phyloP scores from a whole-genome alignment of 257 asterid genomes.

The Petunia axillaris region DNA sequence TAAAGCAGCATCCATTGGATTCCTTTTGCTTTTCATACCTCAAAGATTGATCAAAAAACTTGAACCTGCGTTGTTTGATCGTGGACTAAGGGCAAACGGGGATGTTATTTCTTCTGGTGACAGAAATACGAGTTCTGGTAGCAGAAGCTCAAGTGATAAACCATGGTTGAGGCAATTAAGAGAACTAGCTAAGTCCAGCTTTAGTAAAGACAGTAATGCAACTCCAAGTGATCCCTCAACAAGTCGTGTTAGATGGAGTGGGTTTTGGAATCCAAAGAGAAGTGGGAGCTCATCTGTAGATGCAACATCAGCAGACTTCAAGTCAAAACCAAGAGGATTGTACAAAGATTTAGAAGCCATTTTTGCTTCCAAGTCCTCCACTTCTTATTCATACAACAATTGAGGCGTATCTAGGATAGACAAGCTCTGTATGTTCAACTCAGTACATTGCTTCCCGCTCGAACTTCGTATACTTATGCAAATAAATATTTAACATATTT shows the following conservation, averaged over 20 bases:
- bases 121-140: constrained; percentile 47
- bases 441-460: no score
- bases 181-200: constrained; percentile 77
- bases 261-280: constrained; percentile 58
- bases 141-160: constrained; percentile 65
- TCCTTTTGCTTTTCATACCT: constrained; percentile 58
- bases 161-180: constrained; percentile 79
- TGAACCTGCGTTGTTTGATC: constrained; percentile 49
- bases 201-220: constrained; percentile 56
- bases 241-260: constrained; percentile 65
- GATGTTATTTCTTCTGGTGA: constrained; percentile 40
- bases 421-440: no score
- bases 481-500: no score
- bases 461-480: no score
- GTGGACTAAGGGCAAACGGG: constrained; percentile 17
- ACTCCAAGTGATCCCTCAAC: constrained; percentile 62
- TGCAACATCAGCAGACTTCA: constrained; percentile 52
- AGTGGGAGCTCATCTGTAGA: constrained; percentile 78
- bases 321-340: constrained; percentile 66
- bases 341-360: constrained; percentile 83
- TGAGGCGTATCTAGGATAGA: neutral
- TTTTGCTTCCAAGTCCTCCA: constrained; percentile 68
- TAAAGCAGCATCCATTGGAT: constrained; percentile 60
- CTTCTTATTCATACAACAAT: neutral
- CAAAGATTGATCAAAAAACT: constrained; percentile 44